phyloP scores from a whole-genome alignment of 1,284 basidiomycete genomes.

The Inonotus hispidus region DNA sequence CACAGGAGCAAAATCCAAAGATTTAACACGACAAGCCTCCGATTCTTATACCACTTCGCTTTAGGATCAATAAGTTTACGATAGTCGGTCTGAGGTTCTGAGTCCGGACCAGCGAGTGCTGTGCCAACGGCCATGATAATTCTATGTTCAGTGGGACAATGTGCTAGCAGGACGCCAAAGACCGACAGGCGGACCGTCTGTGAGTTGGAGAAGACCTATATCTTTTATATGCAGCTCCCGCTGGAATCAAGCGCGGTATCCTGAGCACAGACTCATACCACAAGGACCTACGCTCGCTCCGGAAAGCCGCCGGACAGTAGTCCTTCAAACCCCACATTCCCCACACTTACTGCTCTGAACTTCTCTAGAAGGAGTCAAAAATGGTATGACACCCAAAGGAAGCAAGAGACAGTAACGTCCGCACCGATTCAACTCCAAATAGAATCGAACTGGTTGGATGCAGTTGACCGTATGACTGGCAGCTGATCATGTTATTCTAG shows the following conservation, averaged over 20 bases:
- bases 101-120: background rate
- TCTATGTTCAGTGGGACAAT: background rate
- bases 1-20: constrained; percentile 34
- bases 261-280: background rate
- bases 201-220: background rate
- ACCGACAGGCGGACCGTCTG: background rate
- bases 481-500: background rate
- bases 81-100: constrained; percentile 13
- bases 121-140: background rate
- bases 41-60: constrained; percentile 25
- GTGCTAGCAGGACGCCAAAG: background rate
- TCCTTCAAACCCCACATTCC: background rate
- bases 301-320: background rate
- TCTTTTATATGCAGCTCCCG: background rate
- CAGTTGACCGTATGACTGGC: background rate
- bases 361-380: background rate
- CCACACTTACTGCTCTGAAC: background rate
- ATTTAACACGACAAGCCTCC: constrained; percentile 30
- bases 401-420: background rate
- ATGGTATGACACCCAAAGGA: background rate
- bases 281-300: background rate
- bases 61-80: constrained; percentile 21
- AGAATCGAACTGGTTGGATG: background rate
- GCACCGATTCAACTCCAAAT: too few species aligned
- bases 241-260: background rate